Evolutionary conservation across 2,329 filamentous ascomycete species (phyloP), one percentile per base, ranked within the genome.

Genomic region (Pseudocercospora pini-densiflorae): DNA sequence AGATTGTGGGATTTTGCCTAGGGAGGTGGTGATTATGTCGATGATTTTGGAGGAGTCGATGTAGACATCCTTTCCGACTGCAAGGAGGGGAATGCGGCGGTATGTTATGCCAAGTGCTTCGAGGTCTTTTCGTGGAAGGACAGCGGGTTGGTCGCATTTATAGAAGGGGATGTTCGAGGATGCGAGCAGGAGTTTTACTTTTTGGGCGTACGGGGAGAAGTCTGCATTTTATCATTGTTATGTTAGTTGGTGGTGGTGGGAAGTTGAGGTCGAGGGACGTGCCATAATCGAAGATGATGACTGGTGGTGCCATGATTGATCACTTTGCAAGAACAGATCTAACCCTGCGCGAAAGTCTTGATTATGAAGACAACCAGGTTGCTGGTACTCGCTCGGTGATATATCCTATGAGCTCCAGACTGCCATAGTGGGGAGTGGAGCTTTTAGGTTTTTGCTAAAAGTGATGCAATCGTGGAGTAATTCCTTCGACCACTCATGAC

Each of bases 11-110:
- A 74, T 31, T 21, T 70, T 67, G 29, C 68, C 65, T 4, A 64
- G 63, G 10, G 61, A 63, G 8, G 49, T 54, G 3, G 23, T 29
- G 49, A 54, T 54, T 5, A 67, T 61, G 29, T 73, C 67, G 59
- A 74, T 69, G 55, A 77, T 73, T 19, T 69, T 66, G 19, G 67
- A 55, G 45, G 68, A 70, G 67, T 77, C 75, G 59, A 63, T 67
- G 69, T 75, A 77, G 64, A 77, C 64, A 58, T 77, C 75, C 27
- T 75, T 74, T 45, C 75, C 75, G 14, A 77, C 65, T 10, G 75
- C 69, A 12, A 77, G 64, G 58, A 77, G 57, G 1, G 75, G 75
- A 36, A 77, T 76, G 57, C 75, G 72, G 23, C 75, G 73, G 66
- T 76, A 76, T 7, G 72, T 75, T 55, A 77, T 72, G 7, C 72